Evolutionary conservation across 2,329 filamentous ascomycete genomes (phyloP), one percentile per base, ranked within the genome.

Genomic region (Ophiostoma ulmi): DNA sequence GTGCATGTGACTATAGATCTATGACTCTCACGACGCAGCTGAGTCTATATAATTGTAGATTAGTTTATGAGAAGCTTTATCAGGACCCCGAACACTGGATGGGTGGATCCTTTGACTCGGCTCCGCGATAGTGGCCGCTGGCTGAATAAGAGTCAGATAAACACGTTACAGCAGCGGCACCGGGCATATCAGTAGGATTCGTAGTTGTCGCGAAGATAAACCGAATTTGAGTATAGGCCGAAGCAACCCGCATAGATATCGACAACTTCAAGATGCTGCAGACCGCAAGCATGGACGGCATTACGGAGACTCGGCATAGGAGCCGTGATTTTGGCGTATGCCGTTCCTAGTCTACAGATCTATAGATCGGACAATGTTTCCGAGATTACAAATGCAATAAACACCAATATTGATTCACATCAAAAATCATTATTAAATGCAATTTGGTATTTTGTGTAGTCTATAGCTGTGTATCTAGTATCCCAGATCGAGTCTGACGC

Each of bases 11-110:
- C 52, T 5, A 31, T 26, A 58, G 8, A n/a, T n/a, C n/a, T 58
- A 26, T 26, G 44, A 58, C 13, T 22, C n/a, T 26, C 52, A 26
- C 8, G 52, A 26, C 11, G 4, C 22, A 58, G 10, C n/a, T 26
- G 11, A 58, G 20, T 58, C 22, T 58, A 58, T 58, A 58, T 58
- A 58, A 58, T 26, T 22, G n/a, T 26, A 58, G 52, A 58, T 58
- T 20, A 58, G 52, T 11, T 3, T 26, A 26, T 13, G 13, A 20
- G 7, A 58, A 58, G 52, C 52, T 26, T 61, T 61, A 61, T 61
- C 55, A 17, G 55, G 4, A 14, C 2, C 55, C 22, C 10, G 26
- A 5, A 14, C 13, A 35, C 26, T 31, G 6, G 26, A 20, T 7
- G 7, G 26, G 52, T 58, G 52, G 58, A 35, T 63, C 26, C 4